phyloP scores from a whole-genome alignment of 208 protist species.

The Crithidia brevicula region DNA sequence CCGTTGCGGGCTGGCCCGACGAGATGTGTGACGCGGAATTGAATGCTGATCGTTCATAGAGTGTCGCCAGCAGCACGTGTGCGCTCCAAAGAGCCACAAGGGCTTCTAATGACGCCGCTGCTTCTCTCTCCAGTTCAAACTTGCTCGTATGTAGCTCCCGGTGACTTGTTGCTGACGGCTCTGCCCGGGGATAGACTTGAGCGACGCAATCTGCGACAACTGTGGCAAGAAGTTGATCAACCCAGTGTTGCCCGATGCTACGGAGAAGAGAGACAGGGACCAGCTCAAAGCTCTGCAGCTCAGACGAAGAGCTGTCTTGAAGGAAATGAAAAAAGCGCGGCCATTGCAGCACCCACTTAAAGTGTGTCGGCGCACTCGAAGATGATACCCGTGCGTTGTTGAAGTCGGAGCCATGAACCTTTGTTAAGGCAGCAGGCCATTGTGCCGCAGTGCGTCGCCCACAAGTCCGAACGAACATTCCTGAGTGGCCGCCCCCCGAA shows the following conservation, averaged over 20 bases:
- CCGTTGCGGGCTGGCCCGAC: not conserved
- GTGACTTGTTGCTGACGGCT: too few species aligned
- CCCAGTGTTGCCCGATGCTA: conserved; percentile 25
- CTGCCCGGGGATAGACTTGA: conserved; percentile 18
- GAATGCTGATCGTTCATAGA: not conserved
- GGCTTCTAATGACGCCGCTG: conserved; percentile 4
- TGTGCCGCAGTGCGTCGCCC: too few species aligned
- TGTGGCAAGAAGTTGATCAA: conserved; percentile 7
- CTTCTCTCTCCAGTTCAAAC: not conserved
- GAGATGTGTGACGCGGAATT: not conserved
- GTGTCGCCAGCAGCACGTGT: conserved; percentile 14
- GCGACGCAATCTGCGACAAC: not conserved
- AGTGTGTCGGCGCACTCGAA: too few species aligned
- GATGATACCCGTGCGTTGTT: not conserved
- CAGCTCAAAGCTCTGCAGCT: not conserved
- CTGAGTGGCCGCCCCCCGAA: too few species aligned
- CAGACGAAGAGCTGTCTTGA: not conserved
- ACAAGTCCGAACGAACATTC: not conserved
- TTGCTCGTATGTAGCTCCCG: too few species aligned
- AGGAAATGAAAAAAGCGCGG: not conserved
- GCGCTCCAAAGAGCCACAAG: conserved; percentile 29
- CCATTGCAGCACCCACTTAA: not conserved
- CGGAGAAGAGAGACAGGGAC: conserved; percentile 8
- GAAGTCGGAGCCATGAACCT: too few species aligned
- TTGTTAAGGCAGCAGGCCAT: too few species aligned